Base-by-base conservation (phyloP, 257 asterid species). In the Plantago major region DNA sequence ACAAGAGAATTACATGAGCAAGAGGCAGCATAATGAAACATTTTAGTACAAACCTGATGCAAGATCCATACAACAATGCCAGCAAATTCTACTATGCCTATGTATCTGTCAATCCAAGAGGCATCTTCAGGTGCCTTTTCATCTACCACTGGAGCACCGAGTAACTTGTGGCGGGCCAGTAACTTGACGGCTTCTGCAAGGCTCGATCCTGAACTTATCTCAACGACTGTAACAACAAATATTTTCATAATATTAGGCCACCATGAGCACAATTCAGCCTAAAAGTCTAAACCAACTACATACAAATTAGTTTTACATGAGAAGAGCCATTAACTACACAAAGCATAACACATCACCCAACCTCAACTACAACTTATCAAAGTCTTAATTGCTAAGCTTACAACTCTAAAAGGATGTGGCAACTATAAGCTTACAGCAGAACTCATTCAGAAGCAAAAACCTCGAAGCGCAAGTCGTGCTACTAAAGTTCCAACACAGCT, bases 51-150 rank as follows among this genome's bases (percentile, higher is more conserved):
- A 50, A 89, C 99, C 99, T 89, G 99, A 69, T 89, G 96, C 15
- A 93, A 81, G 58, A 87, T 93, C 95, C 95, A 93, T 0, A 93
- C 99, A 17, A 83, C 99, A 67, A 93, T 93, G 74, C 99, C 99
- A 1, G 99, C 99, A 72, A 89, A 93, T 69, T 93, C 99, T 26
- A 85, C 95, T 17, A 93, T 74, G 54, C 99, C 99, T 1, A 93
- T 71, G 77, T 93, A 93, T 74, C 97, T 79, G 65, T 93, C 99
- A 30, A 93, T 87, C 99, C 99, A 93, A 61, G 88, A 87, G 11
- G 99, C 94, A 72, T 93, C 99, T 26, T 83, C 96, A 0, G 97
- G 79, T n/a, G 99, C 97, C 8, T 67, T 73, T 30, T 85, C 95
- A 73, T 93, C 96, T 69, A 89, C 90, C 62, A 93, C 96, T 3